Percentiles rank a stretch among this genome's conserved stretches.
Evolutionary conservation across 768 basidiomycete genomes (phyloP).

Genomic region (Lactarius hengduanensis): DNA sequence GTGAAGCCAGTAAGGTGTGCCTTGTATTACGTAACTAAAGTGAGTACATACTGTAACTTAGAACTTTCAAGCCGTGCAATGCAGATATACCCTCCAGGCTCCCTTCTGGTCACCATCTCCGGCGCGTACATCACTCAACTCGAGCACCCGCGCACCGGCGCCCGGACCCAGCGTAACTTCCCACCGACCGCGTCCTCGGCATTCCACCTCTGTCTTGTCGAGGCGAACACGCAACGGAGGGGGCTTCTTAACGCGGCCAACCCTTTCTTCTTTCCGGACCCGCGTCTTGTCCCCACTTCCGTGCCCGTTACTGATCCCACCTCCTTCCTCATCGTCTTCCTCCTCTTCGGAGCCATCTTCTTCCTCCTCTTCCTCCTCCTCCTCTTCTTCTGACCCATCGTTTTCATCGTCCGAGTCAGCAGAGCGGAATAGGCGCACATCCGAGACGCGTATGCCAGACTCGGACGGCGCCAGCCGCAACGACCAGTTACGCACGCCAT

Average conservation of each 20-base stretch:
- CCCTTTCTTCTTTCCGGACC: constrained; percentile 40
- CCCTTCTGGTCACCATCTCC: constrained; percentile 15
- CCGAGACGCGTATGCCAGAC: constrained; percentile 50
- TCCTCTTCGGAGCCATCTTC: constrained; percentile 39
- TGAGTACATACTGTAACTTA: too few species aligned
- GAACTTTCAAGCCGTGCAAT: constrained; percentile 10
- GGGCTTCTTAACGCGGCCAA: constrained; percentile 29
- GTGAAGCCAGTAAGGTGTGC: too few species aligned
- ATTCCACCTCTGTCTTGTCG: constrained; percentile 51
- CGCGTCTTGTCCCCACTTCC: constrained; percentile 3
- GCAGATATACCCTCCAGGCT: constrained; percentile 24
- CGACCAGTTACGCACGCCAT: constrained; percentile 75
- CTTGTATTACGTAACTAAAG: too few species aligned
- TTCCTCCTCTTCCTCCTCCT: constrained; percentile 44
- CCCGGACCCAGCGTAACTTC: constrained; percentile 58
- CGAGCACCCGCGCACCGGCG: constrained; percentile 50
- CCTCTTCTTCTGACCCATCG: constrained; percentile 51
- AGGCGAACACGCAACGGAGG: constrained; percentile 51
- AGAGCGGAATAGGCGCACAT: constrained; percentile 53
- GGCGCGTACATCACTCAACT: constrained; percentile 51
- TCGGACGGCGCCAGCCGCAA: constrained; percentile 60
- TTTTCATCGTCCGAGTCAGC: constrained; percentile 64
- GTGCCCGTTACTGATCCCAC: neutral
- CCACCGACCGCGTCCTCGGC: constrained; percentile 55
- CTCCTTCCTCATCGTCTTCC: constrained; percentile 39